A percentile compares a stretch with the other conserved stretches of the same genome.
phyloP scores from a whole-genome alignment of 2,329 filamentous ascomycete species.

The Fusarium drepaniforme region DNA sequence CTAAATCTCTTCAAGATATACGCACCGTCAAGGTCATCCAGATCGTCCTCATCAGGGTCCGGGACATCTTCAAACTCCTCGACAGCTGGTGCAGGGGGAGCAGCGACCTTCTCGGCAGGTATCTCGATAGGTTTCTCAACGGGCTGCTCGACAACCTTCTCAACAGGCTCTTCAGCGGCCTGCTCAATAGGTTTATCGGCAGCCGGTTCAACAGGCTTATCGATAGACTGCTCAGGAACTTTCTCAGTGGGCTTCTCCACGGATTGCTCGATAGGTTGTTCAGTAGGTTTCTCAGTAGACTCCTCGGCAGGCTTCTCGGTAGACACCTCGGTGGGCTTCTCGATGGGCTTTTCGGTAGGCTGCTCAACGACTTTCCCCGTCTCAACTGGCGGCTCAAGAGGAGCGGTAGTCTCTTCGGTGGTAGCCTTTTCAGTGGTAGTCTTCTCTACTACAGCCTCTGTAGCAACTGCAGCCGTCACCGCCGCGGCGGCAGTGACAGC shows the following conservation, averaged over 20 bases:
- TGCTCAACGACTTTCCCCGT: conserved; percentile 16
- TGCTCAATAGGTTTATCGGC: background rate
- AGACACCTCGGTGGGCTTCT: background rate
- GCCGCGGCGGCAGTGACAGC: conserved; percentile 18
- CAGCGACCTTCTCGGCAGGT: background rate
- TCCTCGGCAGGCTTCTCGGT: too few relatives aligned
- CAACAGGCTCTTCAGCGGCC: background rate
- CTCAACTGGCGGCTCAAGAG: conserved; percentile 5
- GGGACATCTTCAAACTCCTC: conserved; percentile 69
- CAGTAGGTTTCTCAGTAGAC: background rate
- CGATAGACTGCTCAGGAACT: background rate
- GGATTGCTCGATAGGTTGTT: too few relatives aligned
- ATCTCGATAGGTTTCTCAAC: background rate
- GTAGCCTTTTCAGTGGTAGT: background rate
- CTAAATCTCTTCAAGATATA: background rate
- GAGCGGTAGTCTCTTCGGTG: background rate
- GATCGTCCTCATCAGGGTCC: conserved; percentile 92
- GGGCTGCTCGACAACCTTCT: background rate
- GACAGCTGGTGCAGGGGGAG: background rate
- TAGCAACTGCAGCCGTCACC: conserved; percentile 21
- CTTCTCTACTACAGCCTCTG: conserved; percentile 26
- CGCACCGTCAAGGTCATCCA: conserved; percentile 89
- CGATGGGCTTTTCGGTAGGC: background rate
- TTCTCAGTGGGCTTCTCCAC: background rate
- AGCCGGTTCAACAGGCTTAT: background rate